Evolutionary conservation across 2,329 filamentous ascomycete species (phyloP), one percentile per base, ranked within the genome.

Genomic region (Sarocladium kiliense): DNA sequence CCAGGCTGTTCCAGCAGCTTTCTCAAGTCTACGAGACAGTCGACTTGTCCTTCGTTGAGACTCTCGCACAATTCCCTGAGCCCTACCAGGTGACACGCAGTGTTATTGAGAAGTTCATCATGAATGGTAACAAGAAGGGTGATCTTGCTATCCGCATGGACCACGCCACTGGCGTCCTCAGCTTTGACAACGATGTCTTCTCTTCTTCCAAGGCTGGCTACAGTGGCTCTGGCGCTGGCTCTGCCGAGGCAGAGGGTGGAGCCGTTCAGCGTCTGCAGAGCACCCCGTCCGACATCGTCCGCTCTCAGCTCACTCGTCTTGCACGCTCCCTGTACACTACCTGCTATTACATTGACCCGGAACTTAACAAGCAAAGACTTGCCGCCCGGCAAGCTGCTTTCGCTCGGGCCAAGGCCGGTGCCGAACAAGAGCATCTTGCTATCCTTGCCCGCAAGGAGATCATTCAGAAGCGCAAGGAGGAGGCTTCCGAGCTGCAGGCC

Each of bases 61-160:
- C 89, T 66, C 87, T 99, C 55, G 94, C 94, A 59, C 84, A 94
- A 68, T 99, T 99, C 81, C 94, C 94, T 10, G 92, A 96, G 70
- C 91, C 94, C 41, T 97, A 95, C 82, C 88, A 97, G 75, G 91
- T 97, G 62, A 88, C 84, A 60, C 86, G 89, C 54, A 85, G 87
- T 62, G 96, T 90, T 59, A 95, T 99, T 62, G 94, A 99, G 80
- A 99, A 97, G 78, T 99, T 99, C 80, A 97, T 99, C 80, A 99
- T 99, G 94, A 99, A 99, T 74, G 94, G 94, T 60, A 97, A 96
- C 83, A 99, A 99, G 85, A 99, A 99, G 84, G 94, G 94, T 56
- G 94, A 99, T 65, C 82, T 99, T 45, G 89, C 94, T 54, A 95
- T 99, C 65, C 91, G 94, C 59, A 91, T 97, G 74, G 90, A 97